Base-by-base conservation (phyloP, 2,329 filamentous ascomycete species). In the Volutella citrinella region DNA sequence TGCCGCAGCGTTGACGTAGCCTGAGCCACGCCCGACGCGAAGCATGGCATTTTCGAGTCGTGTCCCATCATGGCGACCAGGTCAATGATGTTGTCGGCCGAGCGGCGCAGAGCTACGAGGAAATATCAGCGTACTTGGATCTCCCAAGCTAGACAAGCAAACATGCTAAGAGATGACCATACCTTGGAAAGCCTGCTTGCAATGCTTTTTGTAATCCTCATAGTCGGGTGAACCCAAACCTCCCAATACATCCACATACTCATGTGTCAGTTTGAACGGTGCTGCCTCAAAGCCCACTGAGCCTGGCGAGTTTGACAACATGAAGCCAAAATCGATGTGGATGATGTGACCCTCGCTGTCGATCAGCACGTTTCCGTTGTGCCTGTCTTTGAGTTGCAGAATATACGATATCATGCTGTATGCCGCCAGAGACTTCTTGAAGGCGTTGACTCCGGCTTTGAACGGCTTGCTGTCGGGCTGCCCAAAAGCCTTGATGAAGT, bases 301-400 rank as follows among this genome's bases (percentile, higher is more conserved):
- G 1, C 87, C 87, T 0, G 87, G 87, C 2, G 85, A 89, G 60
- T 93, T 93, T 28, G 84, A 90, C 20, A 93, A 70, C 84, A 93
- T 91, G 59, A 93, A 93, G 35, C 87, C 87, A 60, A 93, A 93
- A 61, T 93, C 87, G 42, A 93, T 93, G 56, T 93, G 87, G 41
- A 93, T 81, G 36, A 91, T 89, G 56, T 93, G 87, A 9, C 87
- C 87, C 58, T 87, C 82, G 52, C 85, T 88, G 60, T 91, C 87
- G 51, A 93, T 84, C 40, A 93, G 73, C 11, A 93, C 84, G 54
- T 93, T 93, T 34, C 87, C 87, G 55, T 93, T 93, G 59, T 93
- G 87, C 10, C 87, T 75, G 54, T 93, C 87, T 58, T 93, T 93
- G 40, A 93, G 76, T 61, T 93, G 87, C 34, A 93, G 69, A 30